Conservation (phyloP, 202 grass and related monocot genomes). For the Setaria viridis region DNA sequence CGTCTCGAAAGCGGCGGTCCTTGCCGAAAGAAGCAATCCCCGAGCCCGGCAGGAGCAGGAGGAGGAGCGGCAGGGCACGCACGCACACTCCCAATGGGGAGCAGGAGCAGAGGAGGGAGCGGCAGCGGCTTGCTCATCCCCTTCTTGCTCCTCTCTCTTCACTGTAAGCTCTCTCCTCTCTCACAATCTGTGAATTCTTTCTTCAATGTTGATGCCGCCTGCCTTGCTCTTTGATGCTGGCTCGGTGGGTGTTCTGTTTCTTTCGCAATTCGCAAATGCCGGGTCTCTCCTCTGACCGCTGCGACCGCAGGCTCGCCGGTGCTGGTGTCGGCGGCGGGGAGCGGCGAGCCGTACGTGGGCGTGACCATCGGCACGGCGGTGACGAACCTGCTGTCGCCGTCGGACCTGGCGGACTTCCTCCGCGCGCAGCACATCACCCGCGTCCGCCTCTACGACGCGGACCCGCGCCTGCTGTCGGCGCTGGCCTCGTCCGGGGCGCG, state of each 20-base stretch:
- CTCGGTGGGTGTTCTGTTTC: constrained; percentile 4
- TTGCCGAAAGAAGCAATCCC: constrained; percentile 29
- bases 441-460: constrained; percentile 89
- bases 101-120: constrained; percentile 46
- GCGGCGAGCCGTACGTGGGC: constrained; percentile 67
- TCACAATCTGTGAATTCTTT: not conserved
- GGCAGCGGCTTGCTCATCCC: constrained; percentile 37
- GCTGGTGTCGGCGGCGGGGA: constrained; percentile 34
- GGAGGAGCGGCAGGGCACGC: not conserved
- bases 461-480: constrained; percentile 70
- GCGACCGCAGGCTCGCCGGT: constrained; percentile 31
- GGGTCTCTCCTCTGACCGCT: not conserved
- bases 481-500: constrained; percentile 60
- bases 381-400: constrained; percentile 80
- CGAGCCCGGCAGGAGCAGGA: not conserved
- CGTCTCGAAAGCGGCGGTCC: constrained; percentile 44
- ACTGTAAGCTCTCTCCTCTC: constrained; percentile 25
- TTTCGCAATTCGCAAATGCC: constrained; percentile 4
- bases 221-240: not conserved
- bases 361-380: constrained; percentile 89
- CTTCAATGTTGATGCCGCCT: not conserved
- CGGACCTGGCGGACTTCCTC: constrained; percentile 78
- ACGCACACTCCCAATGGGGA: constrained; percentile 51
- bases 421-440: constrained; percentile 74
- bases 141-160: constrained; percentile 35